Conservation (phyloP, 2,329 filamentous ascomycete species). For the Colletotrichum tropicicola region DNA sequence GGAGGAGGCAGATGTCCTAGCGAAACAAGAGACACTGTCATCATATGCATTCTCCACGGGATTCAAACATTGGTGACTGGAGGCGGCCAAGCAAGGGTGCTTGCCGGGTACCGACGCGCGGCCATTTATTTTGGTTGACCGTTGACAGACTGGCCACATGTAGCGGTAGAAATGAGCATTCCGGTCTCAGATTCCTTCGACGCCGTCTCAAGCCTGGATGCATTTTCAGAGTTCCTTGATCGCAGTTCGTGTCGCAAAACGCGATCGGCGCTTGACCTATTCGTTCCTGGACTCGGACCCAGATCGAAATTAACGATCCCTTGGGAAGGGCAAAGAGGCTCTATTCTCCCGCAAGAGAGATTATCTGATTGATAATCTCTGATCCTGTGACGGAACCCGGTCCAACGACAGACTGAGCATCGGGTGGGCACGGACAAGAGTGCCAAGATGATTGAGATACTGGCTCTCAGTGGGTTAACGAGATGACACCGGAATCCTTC, state of each 20-base stretch:
- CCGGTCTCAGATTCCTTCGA: slow-evolving; percentile 6
- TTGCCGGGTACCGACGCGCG: slow-evolving; percentile 4
- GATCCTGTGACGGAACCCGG: neutral
- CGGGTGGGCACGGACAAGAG: slow-evolving; percentile 1
- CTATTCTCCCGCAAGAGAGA: neutral
- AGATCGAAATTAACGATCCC: neutral
- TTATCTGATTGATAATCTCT: slow-evolving; percentile 25
- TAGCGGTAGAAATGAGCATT: slow-evolving; percentile 2
- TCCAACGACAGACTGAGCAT: neutral
- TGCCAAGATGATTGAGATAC: neutral
- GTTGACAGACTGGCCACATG: neutral
- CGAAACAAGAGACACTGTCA: no score
- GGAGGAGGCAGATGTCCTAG: no score
- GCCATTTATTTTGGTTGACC: neutral
- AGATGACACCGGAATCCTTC: neutral
- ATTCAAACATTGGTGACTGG: neutral
- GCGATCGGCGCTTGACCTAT: neutral
- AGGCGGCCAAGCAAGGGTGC: neutral
- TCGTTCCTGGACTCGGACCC: neutral
- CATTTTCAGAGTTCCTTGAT: neutral
- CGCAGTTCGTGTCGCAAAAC: neutral
- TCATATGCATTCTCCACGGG: neutral
- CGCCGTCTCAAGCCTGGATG: no score
- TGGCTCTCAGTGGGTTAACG: neutral
- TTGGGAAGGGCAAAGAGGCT: neutral